A percentile compares a stretch with the other conserved stretches of the same genome.
phyloP scores from a whole-genome alignment of 2,329 filamentous ascomycete species.

The Capronia coronata region DNA sequence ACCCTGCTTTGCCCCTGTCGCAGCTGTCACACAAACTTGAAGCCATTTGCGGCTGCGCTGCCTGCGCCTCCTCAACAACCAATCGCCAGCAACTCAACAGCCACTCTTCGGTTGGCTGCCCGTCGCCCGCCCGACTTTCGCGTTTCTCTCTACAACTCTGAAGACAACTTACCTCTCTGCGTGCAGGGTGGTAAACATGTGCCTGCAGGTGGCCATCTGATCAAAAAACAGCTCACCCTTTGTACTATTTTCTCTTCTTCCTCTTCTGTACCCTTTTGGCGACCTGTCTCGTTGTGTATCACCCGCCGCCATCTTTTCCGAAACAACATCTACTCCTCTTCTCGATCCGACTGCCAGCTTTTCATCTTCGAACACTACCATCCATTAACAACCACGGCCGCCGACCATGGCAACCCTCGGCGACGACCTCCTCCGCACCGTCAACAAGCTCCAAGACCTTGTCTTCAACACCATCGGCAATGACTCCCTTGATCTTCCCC shows the following conservation, averaged over 20 bases:
- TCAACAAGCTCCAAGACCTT: conserved; percentile 97
- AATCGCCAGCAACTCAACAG: too few species aligned
- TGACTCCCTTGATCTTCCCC: conserved; percentile 92
- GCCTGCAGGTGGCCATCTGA: conserved; percentile 14
- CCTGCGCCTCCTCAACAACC: too few species aligned
- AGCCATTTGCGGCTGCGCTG: background rate
- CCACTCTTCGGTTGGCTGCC: background rate
- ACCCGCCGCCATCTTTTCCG: background rate
- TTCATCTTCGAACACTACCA: conserved; percentile 7
- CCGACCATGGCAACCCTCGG: conserved; percentile 78
- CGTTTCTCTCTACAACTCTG: conserved; percentile 5
- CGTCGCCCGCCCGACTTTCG: background rate
- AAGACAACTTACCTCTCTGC: conserved; percentile 1
- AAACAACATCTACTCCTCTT: background rate
- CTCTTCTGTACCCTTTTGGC: background rate
- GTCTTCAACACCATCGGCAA: conserved; percentile 99
- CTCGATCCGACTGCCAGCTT: conserved; percentile 15
- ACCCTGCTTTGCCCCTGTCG: background rate
- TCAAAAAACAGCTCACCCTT: conserved; percentile 4
- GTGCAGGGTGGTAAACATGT: conserved; percentile 21
- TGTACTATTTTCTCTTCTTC: conserved; percentile 3
- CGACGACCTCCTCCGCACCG: conserved; percentile 87
- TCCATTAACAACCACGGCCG: conserved; percentile 12
- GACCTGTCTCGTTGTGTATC: background rate
- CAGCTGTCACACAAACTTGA: conserved; percentile 1